Base-by-base conservation (phyloP, 306 rosid species). In the Hylodesmum podocarpum region DNA sequence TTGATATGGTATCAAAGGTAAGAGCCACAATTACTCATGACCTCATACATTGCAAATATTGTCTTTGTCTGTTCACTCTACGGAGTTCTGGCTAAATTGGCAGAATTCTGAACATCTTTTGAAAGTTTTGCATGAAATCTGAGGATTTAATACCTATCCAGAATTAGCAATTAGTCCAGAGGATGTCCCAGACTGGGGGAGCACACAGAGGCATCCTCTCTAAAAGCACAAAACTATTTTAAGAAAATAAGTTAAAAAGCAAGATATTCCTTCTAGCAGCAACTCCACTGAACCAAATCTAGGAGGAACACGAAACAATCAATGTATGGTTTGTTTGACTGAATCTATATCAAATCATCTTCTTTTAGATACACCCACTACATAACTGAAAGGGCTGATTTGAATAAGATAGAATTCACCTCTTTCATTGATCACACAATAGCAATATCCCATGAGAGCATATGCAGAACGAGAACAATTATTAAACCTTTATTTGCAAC, bases 31-130 rank as follows among this genome's bases (percentile, higher is more conserved):
- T 44, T 75, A 64, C 71, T 75, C 18, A 28, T 51, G 31, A 54
- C 63, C 57, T 50, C 9, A 75, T 39, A 55, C 22, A 72, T 22
- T 19, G 67, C 55, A 69, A 67, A 46, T 22, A 72, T 22, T 66
- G 66, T 66, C 80, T 58, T 83, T 66, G 53, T 73, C 77, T 78
- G 80, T 80, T 78, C 80, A 69, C 83, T 83, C 69, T 29, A 78
- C 73, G 81, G 67, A 49, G 72, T 66, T 61, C 46, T 12, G 46
- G 74, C 76, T 72, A 78, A 37, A 57, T 73, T 67, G 19, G 63
- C 64, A 73, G 16, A 73, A 62, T 47, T 66, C 73, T 68, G 72
- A 57, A 46, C 70, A 77, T 46, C 76, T 47, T 78, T 59, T 58
- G 50, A 61, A 16, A 44, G 31, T 53, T 67, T 46, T 44, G 46